Base-by-base conservation (phyloP, 139 green algal genomes). In the Astrephomene gubernaculifera region DNA sequence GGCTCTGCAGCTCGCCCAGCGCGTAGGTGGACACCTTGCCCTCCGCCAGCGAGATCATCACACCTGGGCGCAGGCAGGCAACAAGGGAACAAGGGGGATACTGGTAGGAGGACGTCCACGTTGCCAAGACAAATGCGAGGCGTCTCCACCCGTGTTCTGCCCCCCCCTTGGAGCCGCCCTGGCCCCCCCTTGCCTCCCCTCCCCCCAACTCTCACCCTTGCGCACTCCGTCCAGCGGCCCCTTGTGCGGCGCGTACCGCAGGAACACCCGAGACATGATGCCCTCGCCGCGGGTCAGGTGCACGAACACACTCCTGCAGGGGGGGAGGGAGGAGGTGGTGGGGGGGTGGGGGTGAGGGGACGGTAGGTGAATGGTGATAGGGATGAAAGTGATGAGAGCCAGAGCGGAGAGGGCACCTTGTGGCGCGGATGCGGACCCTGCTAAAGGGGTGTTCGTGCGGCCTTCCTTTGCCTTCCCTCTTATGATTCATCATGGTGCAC, bases 241-340 rank as follows among this genome's bases (percentile, higher is more conserved):
- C 22, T 85, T 74, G 87, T 94, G 92, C 0, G 68, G 71, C 0
- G 45, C 79, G 65, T 93, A 93, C 31, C 80, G 67, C 22, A 88
- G 38, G 73, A 98, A 98, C n/a, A 92, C 91, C 31, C 95, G 89
- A 53, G 94, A 87, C 86, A 98, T 88, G 49, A 98, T 43, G 25
- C 95, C 95, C 10, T 95, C 93, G 31, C 95, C 95, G 9, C 93
- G 86, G 0, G 95, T 98, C 39, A 96, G 68, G 33, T 91, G 91
- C 1, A 91, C 93, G 86, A 98, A 98, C 21, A 90, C 33, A 27
- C 87, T 87, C 63, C 89, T 92, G 92, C 93, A 39, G 44, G 79
- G 73, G 61, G 95, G 95, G 31, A 31, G 49, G 45, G n/a, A 4
- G 33, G 71, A 65, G 38, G 24, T 38, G 25, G 41, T 35, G 39